A percentile compares a stretch with the other conserved stretches of the same genome.
Evolutionary conservation across 2,329 filamentous ascomycete genomes (phyloP).

Genomic region (Sarocladiaceae sp.): DNA sequence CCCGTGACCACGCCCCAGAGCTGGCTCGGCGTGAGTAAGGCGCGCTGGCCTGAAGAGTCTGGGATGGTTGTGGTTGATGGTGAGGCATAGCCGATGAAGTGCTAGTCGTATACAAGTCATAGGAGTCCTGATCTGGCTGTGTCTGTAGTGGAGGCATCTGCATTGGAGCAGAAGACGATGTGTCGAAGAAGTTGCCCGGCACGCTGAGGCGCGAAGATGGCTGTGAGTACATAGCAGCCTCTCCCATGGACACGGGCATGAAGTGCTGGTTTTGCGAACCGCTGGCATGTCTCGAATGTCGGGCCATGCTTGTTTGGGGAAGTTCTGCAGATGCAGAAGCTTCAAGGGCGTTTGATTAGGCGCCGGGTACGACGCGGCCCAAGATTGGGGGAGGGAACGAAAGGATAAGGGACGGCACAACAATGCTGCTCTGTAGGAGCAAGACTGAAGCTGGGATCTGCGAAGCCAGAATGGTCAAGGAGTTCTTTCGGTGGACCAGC

Average conservation of each 20-base stretch:
- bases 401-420: too few species aligned
- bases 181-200: conserved; percentile 33
- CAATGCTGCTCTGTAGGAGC: too few species aligned
- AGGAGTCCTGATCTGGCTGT: conserved; percentile 24
- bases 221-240: conserved; percentile 35
- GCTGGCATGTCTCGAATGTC: conserved; percentile 10
- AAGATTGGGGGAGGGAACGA: neutral
- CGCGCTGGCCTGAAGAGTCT: conserved; percentile 22
- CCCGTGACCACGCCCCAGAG: conserved; percentile 65
- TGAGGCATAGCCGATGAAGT: conserved; percentile 15
- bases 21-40: conserved; percentile 46
- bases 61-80: conserved; percentile 18
- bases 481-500: conserved; percentile 6
- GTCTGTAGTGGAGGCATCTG: conserved; percentile 27
- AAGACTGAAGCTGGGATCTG: too few species aligned
- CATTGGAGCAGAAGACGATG: conserved; percentile 27
- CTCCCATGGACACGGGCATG: conserved; percentile 29
- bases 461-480: too few species aligned
- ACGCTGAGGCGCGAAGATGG: conserved; percentile 20
- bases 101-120: conserved; percentile 40
- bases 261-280: conserved; percentile 24
- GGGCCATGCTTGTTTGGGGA: conserved; percentile 7
- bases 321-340: neutral
- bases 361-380: neutral
- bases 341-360: conserved; percentile 6